Base-by-base conservation (phyloP, 148 eudicot genomes). In the Nepenthes gracilis region DNA sequence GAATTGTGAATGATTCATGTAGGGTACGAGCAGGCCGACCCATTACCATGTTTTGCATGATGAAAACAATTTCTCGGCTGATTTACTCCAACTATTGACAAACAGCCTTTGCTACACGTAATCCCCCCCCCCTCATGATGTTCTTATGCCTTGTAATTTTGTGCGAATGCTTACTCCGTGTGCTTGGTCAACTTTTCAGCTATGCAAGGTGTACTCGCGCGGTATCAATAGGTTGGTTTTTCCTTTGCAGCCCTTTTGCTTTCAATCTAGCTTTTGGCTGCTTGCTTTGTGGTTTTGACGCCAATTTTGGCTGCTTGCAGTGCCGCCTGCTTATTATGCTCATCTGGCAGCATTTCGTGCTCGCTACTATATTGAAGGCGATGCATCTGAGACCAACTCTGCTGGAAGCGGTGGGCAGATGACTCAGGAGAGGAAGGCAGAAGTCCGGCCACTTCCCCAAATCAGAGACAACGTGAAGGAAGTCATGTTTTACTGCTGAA, bases 191-290 rank as follows among this genome's bases (percentile, higher is more conserved):
- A n/a, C 1, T 54, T 54, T 23, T 9, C 80, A 90, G 97, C 15
- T 90, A 82, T 69, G 95, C 85, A 12, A 74, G 97, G 54, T 90
- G 97, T 59, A 90, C 97, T 3, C 85, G 97, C 2, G 82, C 97
- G 0, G 97, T 90, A 2, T 90, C 97, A 0, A 54, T 90, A n/a
- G 97, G 97, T 85, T 34, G 38, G 82, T 67, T 32, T 4, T 59
- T 36, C 2, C 23, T 2, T 36, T 4, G 12, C n/a, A 1, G 6
- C 12, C 32, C 32, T 57, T 6, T 57, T 2, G 12, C 15, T 15
- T 33, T 13, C 4, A 23, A 3, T 6, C n/a, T 57, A 34, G 6
- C 40, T 2, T 9, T 36, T 47, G 1, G 13, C 36, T 3, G 33
- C 12, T 9, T 48, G 15, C 0, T 55, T 2, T 33, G 43, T 11